Evolutionary conservation across 2,329 filamentous ascomycete species (phyloP).

Genomic region (Volutella citrinella): DNA sequence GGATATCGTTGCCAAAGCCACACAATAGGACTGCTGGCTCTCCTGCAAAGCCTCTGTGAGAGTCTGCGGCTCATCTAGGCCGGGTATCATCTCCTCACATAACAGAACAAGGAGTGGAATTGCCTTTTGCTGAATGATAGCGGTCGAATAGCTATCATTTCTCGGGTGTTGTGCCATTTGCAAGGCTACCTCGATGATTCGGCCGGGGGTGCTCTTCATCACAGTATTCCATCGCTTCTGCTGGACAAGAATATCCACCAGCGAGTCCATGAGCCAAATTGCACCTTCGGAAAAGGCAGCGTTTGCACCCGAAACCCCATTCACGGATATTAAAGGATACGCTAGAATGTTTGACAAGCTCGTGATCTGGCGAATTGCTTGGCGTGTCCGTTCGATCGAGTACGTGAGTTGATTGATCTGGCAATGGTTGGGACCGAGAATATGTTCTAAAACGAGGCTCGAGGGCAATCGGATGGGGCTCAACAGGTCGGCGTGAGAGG

Average conservation of each 20-base stretch:
- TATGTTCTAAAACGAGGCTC: conserved; percentile 33
- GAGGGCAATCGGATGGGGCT: no score
- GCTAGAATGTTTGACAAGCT: conserved; percentile 44
- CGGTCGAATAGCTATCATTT: conserved; percentile 10
- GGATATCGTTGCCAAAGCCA: conserved; percentile 37
- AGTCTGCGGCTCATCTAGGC: conserved; percentile 29
- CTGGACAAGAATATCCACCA: conserved; percentile 39
- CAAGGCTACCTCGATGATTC: conserved; percentile 36
- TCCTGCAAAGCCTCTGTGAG: conserved; percentile 23
- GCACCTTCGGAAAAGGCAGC: conserved; percentile 38
- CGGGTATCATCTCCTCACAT: conserved; percentile 38
- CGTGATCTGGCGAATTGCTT: conserved; percentile 45
- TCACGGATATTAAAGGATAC: conserved; percentile 35
- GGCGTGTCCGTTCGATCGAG: conserved; percentile 35
- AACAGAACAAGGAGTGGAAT: conserved; percentile 39
- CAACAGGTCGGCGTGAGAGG: no score
- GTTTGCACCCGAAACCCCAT: conserved; percentile 28
- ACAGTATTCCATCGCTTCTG: conserved; percentile 36
- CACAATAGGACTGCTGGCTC: conserved; percentile 34
- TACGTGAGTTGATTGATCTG: conserved; percentile 34
- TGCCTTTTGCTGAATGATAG: conserved; percentile 33
- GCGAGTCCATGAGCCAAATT: conserved; percentile 49
- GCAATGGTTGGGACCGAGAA: conserved; percentile 26
- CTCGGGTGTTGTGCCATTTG: conserved; percentile 28
- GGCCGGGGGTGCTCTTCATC: conserved; percentile 29